Conservation (phyloP, 805 yeast species). For the Lachancea nothofagi region DNA sequence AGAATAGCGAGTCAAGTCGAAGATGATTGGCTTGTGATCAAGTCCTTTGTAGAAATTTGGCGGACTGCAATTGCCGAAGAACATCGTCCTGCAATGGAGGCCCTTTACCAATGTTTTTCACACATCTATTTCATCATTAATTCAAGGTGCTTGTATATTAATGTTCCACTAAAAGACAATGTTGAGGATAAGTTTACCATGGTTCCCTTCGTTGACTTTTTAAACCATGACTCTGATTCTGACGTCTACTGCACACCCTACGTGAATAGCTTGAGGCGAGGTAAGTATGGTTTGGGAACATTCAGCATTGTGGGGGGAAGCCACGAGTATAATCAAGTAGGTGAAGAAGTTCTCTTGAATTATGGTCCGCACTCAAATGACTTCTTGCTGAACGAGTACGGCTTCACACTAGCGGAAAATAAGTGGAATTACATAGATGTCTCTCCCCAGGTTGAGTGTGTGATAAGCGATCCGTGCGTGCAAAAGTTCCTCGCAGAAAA, state of each 20-base stretch:
- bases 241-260: slow-evolving; percentile 50
- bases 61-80: slow-evolving; percentile 6
- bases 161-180: slow-evolving; percentile 48
- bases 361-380: slow-evolving; percentile 90
- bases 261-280: slow-evolving; percentile 46
- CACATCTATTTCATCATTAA: slow-evolving; percentile 87
- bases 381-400: slow-evolving; percentile 79
- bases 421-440: slow-evolving; percentile 70
- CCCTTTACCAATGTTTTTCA: slow-evolving; percentile 35
- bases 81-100: not conserved
- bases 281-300: slow-evolving; percentile 30
- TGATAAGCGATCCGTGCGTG: slow-evolving; percentile 29
- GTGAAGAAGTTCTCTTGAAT: slow-evolving; percentile 61
- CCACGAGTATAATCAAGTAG: slow-evolving; percentile 16
- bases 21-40: slow-evolving; percentile 41
- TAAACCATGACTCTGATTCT: slow-evolving; percentile 56
- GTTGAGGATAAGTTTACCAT: slow-evolving; percentile 69
- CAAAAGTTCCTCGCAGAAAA: slow-evolving; percentile 46
- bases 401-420: slow-evolving; percentile 58
- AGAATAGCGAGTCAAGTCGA: slow-evolving; percentile 41
- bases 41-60: slow-evolving; percentile 24
- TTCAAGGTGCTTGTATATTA: slow-evolving; percentile 83
- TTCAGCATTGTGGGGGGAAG: slow-evolving; percentile 28
- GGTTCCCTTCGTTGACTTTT: slow-evolving; percentile 87
- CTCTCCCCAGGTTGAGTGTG: slow-evolving; percentile 36